phyloP scores from a whole-genome alignment of 495 filamentous ascomycete species.

The Talaromyces nanjingensis region DNA sequence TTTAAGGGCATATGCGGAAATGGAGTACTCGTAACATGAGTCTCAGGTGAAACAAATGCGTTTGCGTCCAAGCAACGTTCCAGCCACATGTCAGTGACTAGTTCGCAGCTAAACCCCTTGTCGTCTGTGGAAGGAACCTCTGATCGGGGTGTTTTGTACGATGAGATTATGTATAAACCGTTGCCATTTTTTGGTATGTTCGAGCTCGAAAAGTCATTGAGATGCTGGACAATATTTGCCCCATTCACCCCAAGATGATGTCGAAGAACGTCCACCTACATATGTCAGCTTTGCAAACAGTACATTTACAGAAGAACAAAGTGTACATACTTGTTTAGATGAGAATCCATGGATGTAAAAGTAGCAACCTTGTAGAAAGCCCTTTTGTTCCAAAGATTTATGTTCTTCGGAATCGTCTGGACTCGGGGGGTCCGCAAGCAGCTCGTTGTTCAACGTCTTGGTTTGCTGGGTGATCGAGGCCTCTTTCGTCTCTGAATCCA shows the following conservation, averaged over 20 bases:
- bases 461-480: neutral
- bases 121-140: slow-evolving; percentile 34
- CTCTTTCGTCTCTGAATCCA: neutral
- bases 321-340: slow-evolving; percentile 37
- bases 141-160: slow-evolving; percentile 37
- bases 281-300: neutral
- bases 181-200: slow-evolving; percentile 34
- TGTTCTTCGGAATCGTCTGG: neutral
- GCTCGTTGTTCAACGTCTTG: neutral
- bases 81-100: slow-evolving; percentile 89
- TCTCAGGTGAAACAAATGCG: slow-evolving; percentile 57
- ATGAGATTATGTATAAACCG: slow-evolving; percentile 46
- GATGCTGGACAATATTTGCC: slow-evolving; percentile 37
- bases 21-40: slow-evolving; percentile 67
- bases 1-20: slow-evolving; percentile 61
- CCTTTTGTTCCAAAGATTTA: slow-evolving; percentile 14
- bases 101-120: slow-evolving; percentile 34
- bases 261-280: slow-evolving; percentile 36
- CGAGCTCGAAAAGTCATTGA: slow-evolving; percentile 32
- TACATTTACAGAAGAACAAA: neutral
- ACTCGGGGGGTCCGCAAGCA: neutral
- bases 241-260: slow-evolving; percentile 49
- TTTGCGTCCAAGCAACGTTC: slow-evolving; percentile 79
- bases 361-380: slow-evolving; percentile 32
- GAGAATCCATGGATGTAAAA: slow-evolving; percentile 66